phyloP scores from a whole-genome alignment of 1,284 basidiomycete species.

The Trichosporon sp. region DNA sequence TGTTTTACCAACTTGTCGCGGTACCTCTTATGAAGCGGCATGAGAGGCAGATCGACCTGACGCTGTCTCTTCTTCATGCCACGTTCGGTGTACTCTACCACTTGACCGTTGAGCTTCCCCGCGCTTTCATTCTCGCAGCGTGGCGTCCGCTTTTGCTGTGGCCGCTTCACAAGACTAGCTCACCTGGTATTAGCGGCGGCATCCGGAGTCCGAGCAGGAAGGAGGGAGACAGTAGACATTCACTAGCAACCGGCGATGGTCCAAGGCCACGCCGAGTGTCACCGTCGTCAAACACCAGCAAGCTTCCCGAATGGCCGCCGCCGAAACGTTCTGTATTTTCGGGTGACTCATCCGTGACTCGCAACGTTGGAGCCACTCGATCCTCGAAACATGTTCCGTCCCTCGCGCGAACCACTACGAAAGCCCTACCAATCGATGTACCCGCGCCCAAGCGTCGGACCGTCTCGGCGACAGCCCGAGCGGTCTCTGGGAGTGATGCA shows the following conservation, averaged over 20 bases:
- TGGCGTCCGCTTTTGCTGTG: not conserved
- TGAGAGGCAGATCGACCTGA: slow-evolving; percentile 48
- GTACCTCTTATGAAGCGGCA: slow-evolving; percentile 37
- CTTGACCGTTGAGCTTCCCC: slow-evolving; percentile 26
- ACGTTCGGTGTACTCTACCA: slow-evolving; percentile 32
- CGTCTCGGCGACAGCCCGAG: not conserved
- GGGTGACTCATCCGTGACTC: not conserved
- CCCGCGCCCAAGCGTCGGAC: not conserved
- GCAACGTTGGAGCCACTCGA: not conserved
- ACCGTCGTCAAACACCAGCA: not conserved
- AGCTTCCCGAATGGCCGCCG: slow-evolving; percentile 4
- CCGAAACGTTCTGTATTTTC: slow-evolving; percentile 9
- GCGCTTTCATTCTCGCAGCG: not conserved
- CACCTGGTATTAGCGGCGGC: no score
- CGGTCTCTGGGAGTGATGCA: not conserved
- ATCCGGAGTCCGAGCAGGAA: no score
- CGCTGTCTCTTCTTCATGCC: slow-evolving; percentile 38
- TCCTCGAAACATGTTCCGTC: not conserved
- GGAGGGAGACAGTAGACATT: no score
- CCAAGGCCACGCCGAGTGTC: not conserved
- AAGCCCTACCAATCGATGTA: not conserved
- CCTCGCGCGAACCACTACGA: not conserved
- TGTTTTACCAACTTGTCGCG: slow-evolving; percentile 36
- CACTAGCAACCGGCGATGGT: no score
- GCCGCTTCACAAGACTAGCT: not conserved